Conservation (phyloP, 352 stramenopile genomes). For the Phytophthora pisi region DNA sequence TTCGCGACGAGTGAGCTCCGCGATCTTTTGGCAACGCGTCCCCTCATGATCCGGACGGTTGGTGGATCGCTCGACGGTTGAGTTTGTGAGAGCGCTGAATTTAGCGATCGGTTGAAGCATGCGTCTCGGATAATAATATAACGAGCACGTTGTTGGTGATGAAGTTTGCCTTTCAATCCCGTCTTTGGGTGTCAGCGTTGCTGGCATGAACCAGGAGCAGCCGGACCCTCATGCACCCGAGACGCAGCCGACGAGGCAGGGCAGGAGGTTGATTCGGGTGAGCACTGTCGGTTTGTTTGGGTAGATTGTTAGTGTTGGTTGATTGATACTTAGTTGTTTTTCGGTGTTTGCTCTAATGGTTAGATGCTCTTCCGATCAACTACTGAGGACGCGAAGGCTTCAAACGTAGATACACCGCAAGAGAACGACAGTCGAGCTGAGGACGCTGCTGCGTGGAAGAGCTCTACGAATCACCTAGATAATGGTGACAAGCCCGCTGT, state of each 20-base stretch:
- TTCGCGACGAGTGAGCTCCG: constrained; percentile 24
- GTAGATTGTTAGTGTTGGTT: not conserved
- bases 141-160: not conserved
- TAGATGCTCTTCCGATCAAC: constrained; percentile 61
- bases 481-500: constrained; percentile 8
- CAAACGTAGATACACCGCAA: not conserved
- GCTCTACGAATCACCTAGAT: not conserved
- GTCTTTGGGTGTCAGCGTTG: not conserved
- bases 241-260: constrained; percentile 35
- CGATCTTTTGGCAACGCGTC: constrained; percentile 31
- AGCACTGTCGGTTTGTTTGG: not conserved
- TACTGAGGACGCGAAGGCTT: constrained; percentile 6
- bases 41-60: constrained; percentile 14
- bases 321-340: not conserved
- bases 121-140: constrained; percentile 19
- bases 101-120: constrained; percentile 9
- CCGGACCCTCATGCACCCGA: constrained; percentile 25
- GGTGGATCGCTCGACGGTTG: constrained; percentile 21
- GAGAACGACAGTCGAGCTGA: constrained; percentile 25
- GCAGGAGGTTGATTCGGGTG: constrained; percentile 48
- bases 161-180: not conserved
- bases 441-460: constrained; percentile 3
- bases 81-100: not conserved
- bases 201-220: constrained; percentile 31
- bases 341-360: not conserved